A percentile compares a stretch with the other conserved stretches of the same genome.
Conservation (phyloP, 2,329 filamentous ascomycete genomes). For the Cladosporium sp. region DNA sequence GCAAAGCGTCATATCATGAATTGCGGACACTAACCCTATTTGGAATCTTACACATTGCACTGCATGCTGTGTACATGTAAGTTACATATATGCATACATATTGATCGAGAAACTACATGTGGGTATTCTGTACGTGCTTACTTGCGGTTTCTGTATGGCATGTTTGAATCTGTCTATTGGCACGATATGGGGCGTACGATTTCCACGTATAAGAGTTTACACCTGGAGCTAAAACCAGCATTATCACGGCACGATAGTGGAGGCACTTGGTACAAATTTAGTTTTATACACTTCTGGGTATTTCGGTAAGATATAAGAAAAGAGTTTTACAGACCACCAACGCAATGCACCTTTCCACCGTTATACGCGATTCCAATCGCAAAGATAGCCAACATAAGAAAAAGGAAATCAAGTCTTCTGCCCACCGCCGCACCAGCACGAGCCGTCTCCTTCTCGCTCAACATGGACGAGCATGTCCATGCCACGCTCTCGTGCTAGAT, state of each 20-base stretch:
- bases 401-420: conserved; percentile 1
- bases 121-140: too few species aligned
- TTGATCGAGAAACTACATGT: too few species aligned
- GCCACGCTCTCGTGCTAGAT: conserved; percentile 65
- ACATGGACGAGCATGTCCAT: conserved; percentile 86
- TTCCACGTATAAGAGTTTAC: too few species aligned
- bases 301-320: too few species aligned
- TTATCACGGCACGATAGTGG: too few species aligned
- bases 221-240: too few species aligned
- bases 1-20: background rate
- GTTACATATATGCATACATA: background rate
- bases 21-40: background rate
- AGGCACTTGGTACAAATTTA: too few species aligned
- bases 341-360: background rate
- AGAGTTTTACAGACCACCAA: background rate
- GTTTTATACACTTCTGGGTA: too few species aligned
- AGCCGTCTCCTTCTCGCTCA: conserved; percentile 72
- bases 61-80: background rate
- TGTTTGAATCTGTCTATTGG: too few species aligned
- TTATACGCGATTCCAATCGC: background rate
- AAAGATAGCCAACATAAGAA: background rate
- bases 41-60: background rate
- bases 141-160: too few species aligned
- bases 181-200: too few species aligned
- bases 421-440: conserved; percentile 59